These are phyloP conservation scores for Aciculosporium take DNA, from an alignment of 2,329 filamentous ascomycete genomes.

Conservation along the genomic window DNA sequence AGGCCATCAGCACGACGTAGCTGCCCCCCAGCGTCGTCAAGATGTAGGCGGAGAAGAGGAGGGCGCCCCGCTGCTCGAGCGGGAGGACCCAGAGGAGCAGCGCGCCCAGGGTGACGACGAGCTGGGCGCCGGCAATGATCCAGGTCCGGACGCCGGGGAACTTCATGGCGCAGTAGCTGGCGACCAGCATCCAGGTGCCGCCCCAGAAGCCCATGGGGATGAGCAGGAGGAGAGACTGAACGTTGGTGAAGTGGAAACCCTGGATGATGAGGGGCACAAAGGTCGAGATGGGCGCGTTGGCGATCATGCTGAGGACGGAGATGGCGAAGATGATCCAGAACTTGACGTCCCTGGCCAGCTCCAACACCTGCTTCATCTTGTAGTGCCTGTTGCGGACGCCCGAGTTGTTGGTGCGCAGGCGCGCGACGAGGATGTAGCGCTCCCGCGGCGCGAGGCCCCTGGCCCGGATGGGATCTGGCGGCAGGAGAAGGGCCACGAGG, in stretches of 20 bases:
- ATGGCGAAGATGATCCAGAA: slow-evolving; percentile 43
- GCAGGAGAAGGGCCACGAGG: slow-evolving; percentile 40
- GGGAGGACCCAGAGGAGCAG: background rate
- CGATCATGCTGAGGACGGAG: slow-evolving; percentile 25
- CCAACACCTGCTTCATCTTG: slow-evolving; percentile 29
- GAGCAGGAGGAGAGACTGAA: slow-evolving; percentile 30
- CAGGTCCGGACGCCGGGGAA: background rate
- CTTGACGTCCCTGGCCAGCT: slow-evolving; percentile 21
- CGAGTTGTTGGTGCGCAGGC: slow-evolving; percentile 13
- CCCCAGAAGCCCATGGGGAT: slow-evolving; percentile 30
- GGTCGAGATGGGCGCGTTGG: slow-evolving; percentile 31
- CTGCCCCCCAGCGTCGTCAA: background rate
- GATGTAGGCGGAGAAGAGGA: background rate
- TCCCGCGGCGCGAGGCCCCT: slow-evolving; percentile 35
- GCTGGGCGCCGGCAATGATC: background rate
- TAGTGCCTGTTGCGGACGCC: slow-evolving; percentile 17
- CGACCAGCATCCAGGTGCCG: background rate
- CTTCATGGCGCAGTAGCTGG: background rate
- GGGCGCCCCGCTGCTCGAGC: background rate
- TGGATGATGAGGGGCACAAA: slow-evolving; percentile 16
- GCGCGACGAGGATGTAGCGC: slow-evolving; percentile 30
- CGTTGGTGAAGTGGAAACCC: slow-evolving; percentile 16
- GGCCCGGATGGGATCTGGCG: slow-evolving; percentile 47
- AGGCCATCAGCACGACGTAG: background rate
- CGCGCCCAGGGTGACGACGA: background rate